A percentile compares a stretch with the other conserved stretches of the same genome.
Evolutionary conservation across 1,284 basidiomycete genomes (phyloP).

Genomic region (Schizophyllum commune): DNA sequence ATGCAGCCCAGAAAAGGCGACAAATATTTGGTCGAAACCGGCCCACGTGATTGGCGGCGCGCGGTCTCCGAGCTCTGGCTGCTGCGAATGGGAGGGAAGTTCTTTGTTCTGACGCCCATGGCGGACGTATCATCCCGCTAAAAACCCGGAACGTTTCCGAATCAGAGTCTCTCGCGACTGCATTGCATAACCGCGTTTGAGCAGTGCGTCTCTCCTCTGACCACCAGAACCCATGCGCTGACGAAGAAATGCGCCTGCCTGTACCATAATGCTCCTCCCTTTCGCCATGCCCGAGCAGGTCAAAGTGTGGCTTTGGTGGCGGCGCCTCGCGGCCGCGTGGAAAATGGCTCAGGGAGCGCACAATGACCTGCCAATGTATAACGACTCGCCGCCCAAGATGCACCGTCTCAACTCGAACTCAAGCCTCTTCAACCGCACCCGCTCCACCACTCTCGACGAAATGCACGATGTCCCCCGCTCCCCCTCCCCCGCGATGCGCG

Average conservation of each 20-base stretch:
- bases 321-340: neutral
- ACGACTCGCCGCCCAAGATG: neutral
- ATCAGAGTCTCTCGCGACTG: neutral
- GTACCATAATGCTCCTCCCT: neutral
- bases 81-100: neutral
- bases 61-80: neutral
- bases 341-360: neutral
- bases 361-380: neutral
- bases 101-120: neutral
- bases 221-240: neutral
- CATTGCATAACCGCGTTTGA: neutral
- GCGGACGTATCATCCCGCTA: neutral
- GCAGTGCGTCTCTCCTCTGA: neutral
- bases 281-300: neutral
- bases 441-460: neutral
- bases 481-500: neutral
- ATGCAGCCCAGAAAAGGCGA: neutral
- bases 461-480: neutral
- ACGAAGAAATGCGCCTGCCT: neutral
- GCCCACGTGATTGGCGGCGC: neutral
- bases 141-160: neutral
- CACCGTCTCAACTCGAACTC: neutral
- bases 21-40: neutral
- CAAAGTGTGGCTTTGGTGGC: neutral
- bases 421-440: neutral